phyloP scores from a whole-genome alignment of 148 eudicot species.

The Arctostaphylos glauca region DNA sequence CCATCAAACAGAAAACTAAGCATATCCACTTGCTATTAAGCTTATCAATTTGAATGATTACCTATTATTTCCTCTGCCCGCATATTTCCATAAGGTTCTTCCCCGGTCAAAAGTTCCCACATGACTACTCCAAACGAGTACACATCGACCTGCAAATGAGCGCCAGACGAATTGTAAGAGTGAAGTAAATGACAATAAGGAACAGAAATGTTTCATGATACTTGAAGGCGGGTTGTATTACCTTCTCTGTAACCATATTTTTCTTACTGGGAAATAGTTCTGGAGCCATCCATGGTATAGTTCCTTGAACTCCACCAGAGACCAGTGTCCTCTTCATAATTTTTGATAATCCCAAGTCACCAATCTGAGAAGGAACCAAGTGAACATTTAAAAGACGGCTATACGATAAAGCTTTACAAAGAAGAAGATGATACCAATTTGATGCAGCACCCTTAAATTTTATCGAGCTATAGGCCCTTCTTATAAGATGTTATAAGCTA shows the following conservation, averaged over 20 bases:
- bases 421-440: background rate
- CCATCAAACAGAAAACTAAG: background rate
- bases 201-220: background rate
- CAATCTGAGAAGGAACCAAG: slow-evolving; percentile 29
- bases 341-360: slow-evolving; percentile 48
- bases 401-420: background rate
- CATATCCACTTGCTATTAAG: background rate
- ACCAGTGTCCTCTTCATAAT: slow-evolving; percentile 38
- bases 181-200: background rate
- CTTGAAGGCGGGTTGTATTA: background rate
- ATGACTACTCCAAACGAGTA: slow-evolving; percentile 50
- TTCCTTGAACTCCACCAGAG: slow-evolving; percentile 49
- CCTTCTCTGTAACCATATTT: slow-evolving; percentile 43
- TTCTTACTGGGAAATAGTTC: slow-evolving; percentile 30
- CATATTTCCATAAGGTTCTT: slow-evolving; percentile 41
- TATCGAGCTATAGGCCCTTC: too few species aligned
- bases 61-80: slow-evolving; percentile 46
- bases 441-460: background rate
- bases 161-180: slow-evolving; percentile 2
- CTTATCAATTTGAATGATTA: slow-evolving; percentile 7
- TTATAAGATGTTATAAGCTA: background rate
- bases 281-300: slow-evolving; percentile 61
- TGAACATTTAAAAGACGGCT: background rate
- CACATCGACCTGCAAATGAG: slow-evolving; percentile 38
- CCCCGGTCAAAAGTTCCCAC: slow-evolving; percentile 56